Base-by-base conservation (phyloP, 768 basidiomycete genomes). In the Kwoniella heveanensis region DNA sequence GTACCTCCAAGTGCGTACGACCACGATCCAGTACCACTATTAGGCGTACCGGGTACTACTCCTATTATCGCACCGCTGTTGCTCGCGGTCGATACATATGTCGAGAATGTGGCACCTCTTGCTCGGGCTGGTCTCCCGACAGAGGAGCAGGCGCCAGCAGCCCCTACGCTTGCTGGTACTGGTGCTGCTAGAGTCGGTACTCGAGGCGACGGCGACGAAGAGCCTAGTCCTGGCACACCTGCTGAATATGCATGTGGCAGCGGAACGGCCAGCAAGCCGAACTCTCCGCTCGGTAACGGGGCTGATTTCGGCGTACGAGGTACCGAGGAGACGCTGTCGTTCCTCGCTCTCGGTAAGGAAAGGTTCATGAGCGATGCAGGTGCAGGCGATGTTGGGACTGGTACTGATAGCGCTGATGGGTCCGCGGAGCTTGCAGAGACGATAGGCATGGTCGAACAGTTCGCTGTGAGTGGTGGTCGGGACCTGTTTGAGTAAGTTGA, bases 1-100 rank as follows among this genome's bases (percentile, higher is more conserved):
- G 78, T 76, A 17, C 79, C 79, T 12, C 79, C 79, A 1, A 80
- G 65, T 1, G 74, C 77, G 57, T 80, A 80, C 3, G 66, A 19
- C 25, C 37, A 27, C 8, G 56, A 47, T 30, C 56, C 17, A 6
- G n/a, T 26, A n/a, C 21, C 22, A 27, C 53, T 24, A 30, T 36
- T 55, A 24, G 54, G 36, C 17, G 32, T 49, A 19, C 48, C 48
- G 9, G 48, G 22, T 24, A 26, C 57, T 49, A 13, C 44, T 39
- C 9, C 8, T 19, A 44, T 19, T 44, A 7, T 3, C 15, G 39
- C 32, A 36, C 32, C 32, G 13, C 32, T 36, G 13, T 13, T 13
- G 13, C 32, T 44, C 19, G 15, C 8, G 17, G 39, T 44, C 39
- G 39, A 32, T 49, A 47, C 19, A n/a, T 48, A 48, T 12, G 64